Percentiles rank a stretch among this genome's conserved stretches.
phyloP scores from a whole-genome alignment of 208 protist species.

The Naegleria gruberi region DNA sequence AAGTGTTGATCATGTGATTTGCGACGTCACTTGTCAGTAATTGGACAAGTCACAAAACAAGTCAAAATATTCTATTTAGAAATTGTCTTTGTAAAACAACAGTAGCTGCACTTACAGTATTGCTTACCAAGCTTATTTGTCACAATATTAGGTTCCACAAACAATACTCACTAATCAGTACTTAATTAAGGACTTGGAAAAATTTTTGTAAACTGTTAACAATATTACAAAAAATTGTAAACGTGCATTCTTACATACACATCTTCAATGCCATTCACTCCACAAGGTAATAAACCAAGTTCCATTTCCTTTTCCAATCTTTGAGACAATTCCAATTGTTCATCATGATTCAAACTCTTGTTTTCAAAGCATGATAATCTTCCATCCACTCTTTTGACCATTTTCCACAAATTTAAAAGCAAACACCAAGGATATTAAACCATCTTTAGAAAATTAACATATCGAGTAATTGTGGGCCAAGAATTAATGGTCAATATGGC shows the following conservation, averaged over 20 bases:
- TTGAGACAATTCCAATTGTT: neutral
- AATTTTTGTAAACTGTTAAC: conserved; percentile 63
- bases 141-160: no score
- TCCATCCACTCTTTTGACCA: neutral
- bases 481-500: no score
- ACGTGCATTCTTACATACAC: conserved; percentile 46
- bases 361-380: neutral
- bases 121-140: no score
- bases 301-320: neutral
- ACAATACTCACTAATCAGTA: no score
- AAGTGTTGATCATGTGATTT: no score
- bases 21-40: no score
- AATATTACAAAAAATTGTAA: conserved; percentile 55
- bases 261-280: neutral
- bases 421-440: neutral
- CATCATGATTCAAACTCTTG: neutral
- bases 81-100: no score
- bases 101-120: no score
- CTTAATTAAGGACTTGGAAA: no score
- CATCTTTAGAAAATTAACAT: conserved; percentile 34
- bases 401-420: neutral
- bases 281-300: neutral
- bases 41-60: no score
- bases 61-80: no score
- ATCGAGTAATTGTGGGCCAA: no score